These are phyloP conservation scores for Cucurbita moschata DNA, from an alignment of 306 rosid genomes.

Conservation along the genomic window DNA sequence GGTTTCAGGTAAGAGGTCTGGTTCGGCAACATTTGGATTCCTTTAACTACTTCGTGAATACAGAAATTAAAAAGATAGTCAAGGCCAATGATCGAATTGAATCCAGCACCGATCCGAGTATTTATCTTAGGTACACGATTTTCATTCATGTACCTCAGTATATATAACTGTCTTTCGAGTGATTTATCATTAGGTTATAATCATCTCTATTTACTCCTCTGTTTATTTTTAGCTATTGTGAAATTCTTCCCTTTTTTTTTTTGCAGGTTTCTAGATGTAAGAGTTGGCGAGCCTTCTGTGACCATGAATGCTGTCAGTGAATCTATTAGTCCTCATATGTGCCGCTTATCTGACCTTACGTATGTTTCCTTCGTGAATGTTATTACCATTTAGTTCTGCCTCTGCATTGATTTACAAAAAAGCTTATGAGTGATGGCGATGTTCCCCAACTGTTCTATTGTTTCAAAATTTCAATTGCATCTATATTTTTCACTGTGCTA, in stretches of 20 bases:
- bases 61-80: constrained; percentile 59
- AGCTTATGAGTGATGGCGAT: not conserved
- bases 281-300: constrained; percentile 48
- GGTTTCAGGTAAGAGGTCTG: constrained; percentile 58
- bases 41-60: constrained; percentile 61
- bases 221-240: not conserved
- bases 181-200: not conserved
- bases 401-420: not conserved
- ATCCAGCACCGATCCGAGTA: constrained; percentile 24
- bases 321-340: constrained; percentile 42
- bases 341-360: constrained; percentile 79
- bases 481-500: not conserved
- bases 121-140: constrained; percentile 33
- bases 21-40: constrained; percentile 94
- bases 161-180: not conserved
- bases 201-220: not conserved
- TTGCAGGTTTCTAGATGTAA: constrained; percentile 55
- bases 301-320: constrained; percentile 30
- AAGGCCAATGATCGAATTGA: constrained; percentile 42
- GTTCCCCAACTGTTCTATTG: not conserved
- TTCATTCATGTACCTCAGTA: not conserved
- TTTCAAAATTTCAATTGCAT: not conserved
- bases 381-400: not conserved
- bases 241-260: not conserved
- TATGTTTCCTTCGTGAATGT: constrained; percentile 17